Percentiles rank a stretch among this genome's conserved stretches.
phyloP scores from a whole-genome alignment of 108 stramenopile genomes.

The Skeletonema tropicum region DNA sequence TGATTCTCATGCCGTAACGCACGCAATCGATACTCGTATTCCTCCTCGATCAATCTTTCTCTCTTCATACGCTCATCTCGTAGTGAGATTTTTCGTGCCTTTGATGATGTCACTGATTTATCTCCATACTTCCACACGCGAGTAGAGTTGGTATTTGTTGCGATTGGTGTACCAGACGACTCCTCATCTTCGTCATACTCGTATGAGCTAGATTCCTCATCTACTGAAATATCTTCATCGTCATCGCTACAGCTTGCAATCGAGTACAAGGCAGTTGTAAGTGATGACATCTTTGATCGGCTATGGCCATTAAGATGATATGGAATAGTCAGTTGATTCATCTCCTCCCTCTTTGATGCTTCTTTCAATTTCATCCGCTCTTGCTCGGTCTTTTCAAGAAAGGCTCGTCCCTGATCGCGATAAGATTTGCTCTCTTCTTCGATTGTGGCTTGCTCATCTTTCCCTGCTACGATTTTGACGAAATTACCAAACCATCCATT shows the following conservation, averaged over 20 bases:
- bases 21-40: conserved; percentile 35
- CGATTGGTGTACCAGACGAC: conserved; percentile 21
- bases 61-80: conserved; percentile 33
- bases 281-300: conserved; percentile 30
- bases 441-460: conserved; percentile 7
- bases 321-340: conserved; percentile 14
- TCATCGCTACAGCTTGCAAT: conserved; percentile 34
- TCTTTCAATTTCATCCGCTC: conserved; percentile 31
- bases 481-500: conserved; percentile 17
- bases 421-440: conserved; percentile 30
- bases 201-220: conserved; percentile 10
- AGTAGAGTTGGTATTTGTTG: background rate
- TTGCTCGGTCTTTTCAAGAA: conserved; percentile 27
- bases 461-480: conserved; percentile 6
- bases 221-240: background rate
- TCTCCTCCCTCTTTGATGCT: conserved; percentile 23
- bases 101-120: conserved; percentile 11
- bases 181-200: conserved; percentile 33
- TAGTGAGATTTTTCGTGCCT: conserved; percentile 12
- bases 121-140: conserved; percentile 43
- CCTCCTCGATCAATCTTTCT: conserved; percentile 38
- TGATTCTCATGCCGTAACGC: conserved; percentile 23
- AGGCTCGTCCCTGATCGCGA: conserved; percentile 29
- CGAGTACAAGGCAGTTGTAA: conserved; percentile 34
- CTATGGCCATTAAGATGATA: conserved; percentile 16